A percentile compares a stretch with the other conserved stretches of the same genome.
These are phyloP conservation scores for Gossypium bickii DNA, from an alignment of 345 rosid genomes.

Conservation along the genomic window DNA sequence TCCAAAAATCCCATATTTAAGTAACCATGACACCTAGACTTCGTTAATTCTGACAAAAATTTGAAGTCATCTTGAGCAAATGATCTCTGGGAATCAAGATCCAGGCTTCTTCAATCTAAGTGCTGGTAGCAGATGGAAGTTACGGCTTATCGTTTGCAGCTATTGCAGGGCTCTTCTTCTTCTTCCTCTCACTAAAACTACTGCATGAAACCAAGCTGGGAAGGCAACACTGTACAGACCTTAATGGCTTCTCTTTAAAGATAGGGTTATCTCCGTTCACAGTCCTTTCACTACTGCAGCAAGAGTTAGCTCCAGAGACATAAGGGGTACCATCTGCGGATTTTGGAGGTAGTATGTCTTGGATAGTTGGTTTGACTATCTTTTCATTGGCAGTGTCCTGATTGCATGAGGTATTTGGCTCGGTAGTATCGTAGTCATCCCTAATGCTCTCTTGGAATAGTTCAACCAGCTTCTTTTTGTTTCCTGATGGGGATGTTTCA, in stretches of 20 bases:
- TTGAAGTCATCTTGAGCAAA: not conserved
- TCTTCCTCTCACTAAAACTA: constrained; percentile 63
- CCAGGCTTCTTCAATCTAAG: constrained; percentile 14
- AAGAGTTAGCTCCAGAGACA: constrained; percentile 49
- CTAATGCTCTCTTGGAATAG: constrained; percentile 56
- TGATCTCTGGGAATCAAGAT: constrained; percentile 3
- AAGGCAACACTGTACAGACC: constrained; percentile 59
- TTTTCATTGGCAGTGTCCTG: constrained; percentile 20
- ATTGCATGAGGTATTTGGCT: constrained; percentile 17
- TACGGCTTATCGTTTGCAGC: constrained; percentile 33
- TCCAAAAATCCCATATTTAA: constrained; percentile 5
- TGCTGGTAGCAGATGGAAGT: not conserved
- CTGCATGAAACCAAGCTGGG: constrained; percentile 60
- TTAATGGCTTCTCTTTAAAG: constrained; percentile 38
- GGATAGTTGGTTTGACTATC: constrained; percentile 28
- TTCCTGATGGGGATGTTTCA: constrained; percentile 40
- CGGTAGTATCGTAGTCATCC: constrained; percentile 35
- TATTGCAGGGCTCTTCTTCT: constrained; percentile 51
- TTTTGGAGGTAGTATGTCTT: constrained; percentile 31
- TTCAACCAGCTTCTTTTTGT: constrained; percentile 75
- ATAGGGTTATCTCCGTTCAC: constrained; percentile 33
- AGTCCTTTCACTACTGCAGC: constrained; percentile 44
- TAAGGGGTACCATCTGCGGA: constrained; percentile 47
- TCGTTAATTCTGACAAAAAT: not conserved
- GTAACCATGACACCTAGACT: not conserved